A percentile compares a stretch with the other conserved stretches of the same genome.
Conservation (phyloP, 176 grass and related monocot genomes). For the Aegilops sharonensis region DNA sequence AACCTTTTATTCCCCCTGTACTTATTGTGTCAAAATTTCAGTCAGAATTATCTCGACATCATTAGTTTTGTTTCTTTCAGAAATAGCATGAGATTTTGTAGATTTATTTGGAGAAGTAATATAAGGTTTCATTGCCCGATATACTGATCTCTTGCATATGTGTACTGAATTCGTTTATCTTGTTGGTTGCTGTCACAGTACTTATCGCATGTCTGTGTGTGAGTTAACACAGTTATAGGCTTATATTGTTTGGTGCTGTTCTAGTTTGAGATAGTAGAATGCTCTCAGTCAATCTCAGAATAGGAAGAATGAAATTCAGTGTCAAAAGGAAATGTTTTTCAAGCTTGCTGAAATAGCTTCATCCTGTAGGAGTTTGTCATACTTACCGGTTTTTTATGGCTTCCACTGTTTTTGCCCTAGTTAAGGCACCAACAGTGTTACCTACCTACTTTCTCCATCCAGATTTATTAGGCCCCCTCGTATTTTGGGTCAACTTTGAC, state of each 20-base stretch:
- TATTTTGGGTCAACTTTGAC: too few relatives aligned
- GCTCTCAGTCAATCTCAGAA: neutral
- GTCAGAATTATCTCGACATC: neutral
- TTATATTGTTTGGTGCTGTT: neutral
- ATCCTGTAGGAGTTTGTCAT: conserved; percentile 22
- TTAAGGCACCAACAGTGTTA: conserved; percentile 5
- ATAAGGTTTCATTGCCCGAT: conserved; percentile 3
- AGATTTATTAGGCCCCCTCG: too few relatives aligned
- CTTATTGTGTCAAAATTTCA: neutral
- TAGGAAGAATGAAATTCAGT: neutral
- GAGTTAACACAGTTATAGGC: conserved; percentile 13
- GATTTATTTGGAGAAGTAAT: conserved; percentile 16
- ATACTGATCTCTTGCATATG: conserved; percentile 6
- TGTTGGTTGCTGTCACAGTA: conserved; percentile 8
- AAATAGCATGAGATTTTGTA: neutral
- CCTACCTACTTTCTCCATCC: neutral
- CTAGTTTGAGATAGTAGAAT: conserved; percentile 15
- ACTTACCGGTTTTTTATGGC: neutral
- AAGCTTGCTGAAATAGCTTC: neutral
- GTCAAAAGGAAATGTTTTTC: conserved; percentile 14
- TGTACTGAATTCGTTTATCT: conserved; percentile 13
- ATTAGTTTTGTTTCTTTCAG: conserved; percentile 1
- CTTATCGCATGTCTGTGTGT: conserved; percentile 2
- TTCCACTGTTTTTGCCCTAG: neutral
- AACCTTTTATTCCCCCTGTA: neutral